Evolutionary conservation across 345 rosid species (phyloP).

Genomic region (Aethionema arabicum): DNA sequence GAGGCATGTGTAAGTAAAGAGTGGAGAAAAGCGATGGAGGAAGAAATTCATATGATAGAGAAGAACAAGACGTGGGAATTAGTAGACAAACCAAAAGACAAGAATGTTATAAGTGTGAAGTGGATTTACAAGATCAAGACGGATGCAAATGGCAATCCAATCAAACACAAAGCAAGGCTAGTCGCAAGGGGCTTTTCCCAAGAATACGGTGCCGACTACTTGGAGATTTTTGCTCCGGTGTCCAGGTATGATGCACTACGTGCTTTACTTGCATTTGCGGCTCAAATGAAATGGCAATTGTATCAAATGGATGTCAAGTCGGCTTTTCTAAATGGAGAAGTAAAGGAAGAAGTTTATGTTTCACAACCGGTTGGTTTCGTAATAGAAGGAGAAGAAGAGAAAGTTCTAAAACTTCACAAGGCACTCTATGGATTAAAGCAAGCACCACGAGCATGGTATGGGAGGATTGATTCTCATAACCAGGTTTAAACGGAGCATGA

Average conservation of each 20-base stretch:
- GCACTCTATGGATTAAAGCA: background rate
- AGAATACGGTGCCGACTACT: background rate
- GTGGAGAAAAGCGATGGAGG: background rate
- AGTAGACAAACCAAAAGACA: background rate
- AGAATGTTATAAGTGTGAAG: background rate
- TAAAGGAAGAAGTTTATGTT: too few relatives aligned
- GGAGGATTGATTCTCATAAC: background rate
- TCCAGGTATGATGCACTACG: background rate
- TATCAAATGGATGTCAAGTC: background rate
- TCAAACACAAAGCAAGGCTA: background rate
- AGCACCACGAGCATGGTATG: background rate
- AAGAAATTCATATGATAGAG: background rate
- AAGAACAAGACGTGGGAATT: background rate
- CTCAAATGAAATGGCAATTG: background rate
- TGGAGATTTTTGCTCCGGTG: background rate
- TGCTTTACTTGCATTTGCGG: background rate
- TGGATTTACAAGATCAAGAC: background rate
- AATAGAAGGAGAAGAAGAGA: background rate
- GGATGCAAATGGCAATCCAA: background rate
- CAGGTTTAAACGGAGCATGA: too few relatives aligned
- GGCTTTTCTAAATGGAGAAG: background rate
- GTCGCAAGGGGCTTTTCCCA: background rate
- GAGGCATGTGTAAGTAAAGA: background rate
- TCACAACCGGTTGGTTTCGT: background rate
- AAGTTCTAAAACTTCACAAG: background rate